Conservation (phyloP, 306 rosid species). For the Oxytropis ochrocephala region DNA sequence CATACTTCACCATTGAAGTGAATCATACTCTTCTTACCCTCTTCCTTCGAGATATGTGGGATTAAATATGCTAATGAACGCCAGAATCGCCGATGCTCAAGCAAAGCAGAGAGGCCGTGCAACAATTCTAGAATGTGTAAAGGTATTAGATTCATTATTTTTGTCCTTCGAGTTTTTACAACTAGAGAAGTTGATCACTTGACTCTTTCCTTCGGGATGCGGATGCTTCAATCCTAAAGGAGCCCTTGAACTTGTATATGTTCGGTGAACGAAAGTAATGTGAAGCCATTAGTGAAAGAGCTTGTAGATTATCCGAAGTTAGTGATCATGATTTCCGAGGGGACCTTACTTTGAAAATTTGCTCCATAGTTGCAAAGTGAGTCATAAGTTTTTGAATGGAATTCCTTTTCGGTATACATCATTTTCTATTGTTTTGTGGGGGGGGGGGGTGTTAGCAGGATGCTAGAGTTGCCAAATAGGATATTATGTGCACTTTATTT, state of each 20-base stretch:
- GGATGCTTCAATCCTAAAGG: conserved; percentile 93
- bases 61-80: too few species aligned
- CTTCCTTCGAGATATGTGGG: too few species aligned
- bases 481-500: too few species aligned
- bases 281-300: conserved; percentile 84
- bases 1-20: too few species aligned
- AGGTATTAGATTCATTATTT: too few species aligned
- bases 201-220: conserved; percentile 73
- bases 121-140: too few species aligned
- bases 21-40: too few species aligned
- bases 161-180: too few species aligned
- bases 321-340: conserved; percentile 85
- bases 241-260: conserved; percentile 95
- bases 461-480: neutral
- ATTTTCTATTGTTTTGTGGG: neutral
- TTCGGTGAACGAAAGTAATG: conserved; percentile 79
- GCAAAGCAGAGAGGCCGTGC: too few species aligned
- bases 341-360: conserved; percentile 90
- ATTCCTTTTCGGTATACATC: neutral
- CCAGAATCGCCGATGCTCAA: too few species aligned
- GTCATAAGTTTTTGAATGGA: conserved; percentile 27
- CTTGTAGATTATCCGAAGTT: conserved; percentile 81
- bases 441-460: neutral
- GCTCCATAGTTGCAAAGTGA: conserved; percentile 90
- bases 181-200: too few species aligned